phyloP scores from a whole-genome alignment of 2,329 filamentous ascomycete species.

The Herpomyces periplanetae region DNA sequence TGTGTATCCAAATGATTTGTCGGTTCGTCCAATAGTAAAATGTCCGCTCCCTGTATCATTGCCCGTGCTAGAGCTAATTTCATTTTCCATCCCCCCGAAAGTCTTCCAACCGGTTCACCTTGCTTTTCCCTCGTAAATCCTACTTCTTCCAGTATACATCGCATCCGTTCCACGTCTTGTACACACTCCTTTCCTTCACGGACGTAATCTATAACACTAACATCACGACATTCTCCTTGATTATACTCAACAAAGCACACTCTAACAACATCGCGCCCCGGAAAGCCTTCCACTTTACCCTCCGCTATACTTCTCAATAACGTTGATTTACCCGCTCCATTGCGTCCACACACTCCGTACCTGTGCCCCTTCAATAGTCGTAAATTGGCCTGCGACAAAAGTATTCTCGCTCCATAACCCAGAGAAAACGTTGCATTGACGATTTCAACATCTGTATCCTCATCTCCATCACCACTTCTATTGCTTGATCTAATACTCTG shows the following conservation, averaged over 20 bases:
- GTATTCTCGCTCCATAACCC: conserved; percentile 83
- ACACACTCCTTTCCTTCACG: conserved; percentile 55
- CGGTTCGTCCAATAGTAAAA: conserved; percentile 81
- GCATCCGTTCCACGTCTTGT: conserved; percentile 45
- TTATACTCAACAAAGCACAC: conserved; percentile 98
- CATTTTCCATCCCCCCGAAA: conserved; percentile 99
- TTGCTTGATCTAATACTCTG: conserved; percentile 38
- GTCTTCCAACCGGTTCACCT: conserved; percentile 60
- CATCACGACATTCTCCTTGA: conserved; percentile 83
- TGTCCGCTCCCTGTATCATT: conserved; percentile 88
- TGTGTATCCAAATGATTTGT: conserved; percentile 91
- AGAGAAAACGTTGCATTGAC: conserved; percentile 94
- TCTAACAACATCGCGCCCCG: conserved; percentile 52
- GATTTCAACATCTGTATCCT: conserved; percentile 73
- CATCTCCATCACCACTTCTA: no score
- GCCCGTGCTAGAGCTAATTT: conserved; percentile 81
- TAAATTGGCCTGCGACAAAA: conserved; percentile 80
- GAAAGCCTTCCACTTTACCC: conserved; percentile 88
- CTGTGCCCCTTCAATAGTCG: conserved; percentile 79
- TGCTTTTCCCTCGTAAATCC: conserved; percentile 70
- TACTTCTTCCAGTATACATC: conserved; percentile 47
- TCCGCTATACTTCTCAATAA: conserved; percentile 85
- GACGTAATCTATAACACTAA: conserved; percentile 77
- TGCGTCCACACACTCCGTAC: conserved; percentile 82
- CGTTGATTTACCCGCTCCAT: conserved; percentile 94